Evolutionary conservation across 148 eudicot species (phyloP).

Genomic region (Rhododendron kiyosumense): DNA sequence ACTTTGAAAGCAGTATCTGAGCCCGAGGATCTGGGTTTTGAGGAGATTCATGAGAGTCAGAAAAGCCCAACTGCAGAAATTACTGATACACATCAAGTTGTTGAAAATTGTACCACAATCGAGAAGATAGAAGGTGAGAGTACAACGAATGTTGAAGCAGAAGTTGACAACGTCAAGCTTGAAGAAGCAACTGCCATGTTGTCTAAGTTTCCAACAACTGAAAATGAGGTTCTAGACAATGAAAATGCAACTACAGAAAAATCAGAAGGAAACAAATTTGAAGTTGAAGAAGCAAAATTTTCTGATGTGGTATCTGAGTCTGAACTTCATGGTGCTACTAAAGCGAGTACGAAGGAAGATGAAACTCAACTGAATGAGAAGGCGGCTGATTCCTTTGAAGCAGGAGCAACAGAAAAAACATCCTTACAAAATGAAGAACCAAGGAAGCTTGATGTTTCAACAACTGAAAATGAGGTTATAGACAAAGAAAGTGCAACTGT

Average conservation of each 20-base stretch:
- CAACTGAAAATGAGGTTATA: neutral
- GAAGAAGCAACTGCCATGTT: neutral
- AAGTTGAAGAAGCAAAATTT: neutral
- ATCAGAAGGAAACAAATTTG: conserved; percentile 2
- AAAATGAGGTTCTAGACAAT: neutral
- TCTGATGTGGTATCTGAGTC: neutral
- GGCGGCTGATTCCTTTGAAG: neutral
- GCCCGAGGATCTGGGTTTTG: neutral
- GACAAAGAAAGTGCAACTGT: neutral
- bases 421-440: conserved; percentile 1
- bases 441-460: conserved; percentile 16
- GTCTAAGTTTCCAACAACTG: conserved; percentile 6
- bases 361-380: neutral
- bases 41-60: conserved; percentile 9
- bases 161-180: neutral
- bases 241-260: neutral
- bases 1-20: neutral
- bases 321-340: neutral
- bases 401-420: conserved; percentile 5
- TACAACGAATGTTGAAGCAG: neutral
- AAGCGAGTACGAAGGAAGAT: neutral
- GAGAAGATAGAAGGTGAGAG: neutral
- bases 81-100: neutral
- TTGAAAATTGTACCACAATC: conserved; percentile 3
- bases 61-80: conserved; percentile 6